Percentiles rank a stretch among this genome's conserved stretches.
Evolutionary conservation across 2,329 filamentous ascomycete genomes (phyloP).

Genomic region (Pseudonectria foliicola): DNA sequence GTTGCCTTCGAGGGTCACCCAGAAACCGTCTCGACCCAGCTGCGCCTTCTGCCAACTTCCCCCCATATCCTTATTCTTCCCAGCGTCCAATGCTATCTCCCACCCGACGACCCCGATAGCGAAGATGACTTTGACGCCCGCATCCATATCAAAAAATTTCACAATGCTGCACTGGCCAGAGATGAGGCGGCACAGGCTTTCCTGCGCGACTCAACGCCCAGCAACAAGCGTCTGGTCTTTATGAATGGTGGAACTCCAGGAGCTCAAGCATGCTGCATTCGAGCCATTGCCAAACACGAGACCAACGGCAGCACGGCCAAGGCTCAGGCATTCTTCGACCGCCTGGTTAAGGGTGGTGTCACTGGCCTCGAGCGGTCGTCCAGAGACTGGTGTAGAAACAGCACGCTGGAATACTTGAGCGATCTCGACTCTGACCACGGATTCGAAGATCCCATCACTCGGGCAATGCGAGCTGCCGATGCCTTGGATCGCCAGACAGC

Average conservation of each 20-base stretch:
- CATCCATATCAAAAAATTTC: slow-evolving; percentile 40
- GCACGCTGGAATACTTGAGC: slow-evolving; percentile 13
- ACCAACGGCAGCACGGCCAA: slow-evolving; percentile 41
- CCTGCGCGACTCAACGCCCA: slow-evolving; percentile 36
- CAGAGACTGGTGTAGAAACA: slow-evolving; percentile 14
- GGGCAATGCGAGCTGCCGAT: slow-evolving; percentile 53
- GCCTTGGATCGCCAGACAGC: slow-evolving; percentile 49
- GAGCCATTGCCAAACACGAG: slow-evolving; percentile 44
- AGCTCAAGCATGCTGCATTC: slow-evolving; percentile 48
- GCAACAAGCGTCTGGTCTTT: slow-evolving; percentile 50
- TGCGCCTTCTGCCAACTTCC: slow-evolving; percentile 52
- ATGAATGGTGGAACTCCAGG: slow-evolving; percentile 51
- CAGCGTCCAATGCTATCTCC: slow-evolving; percentile 40
- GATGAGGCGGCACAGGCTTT: slow-evolving; percentile 44
- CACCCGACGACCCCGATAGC: slow-evolving; percentile 20
- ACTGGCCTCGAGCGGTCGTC: slow-evolving; percentile 26
- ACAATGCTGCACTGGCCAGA: slow-evolving; percentile 42
- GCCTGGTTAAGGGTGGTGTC: slow-evolving; percentile 44
- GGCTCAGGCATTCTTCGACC: slow-evolving; percentile 45
- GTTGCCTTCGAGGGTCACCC: slow-evolving; percentile 54
- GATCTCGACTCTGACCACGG: slow-evolving; percentile 11
- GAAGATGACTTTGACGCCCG: slow-evolving; percentile 27
- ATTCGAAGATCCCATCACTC: slow-evolving; percentile 42
- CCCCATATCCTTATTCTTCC: slow-evolving; percentile 52
- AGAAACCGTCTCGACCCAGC: slow-evolving; percentile 50